These are phyloP conservation scores for Tillandsia fasciculata DNA, from an alignment of 176 grass and related monocot species.

Conservation along the genomic window DNA sequence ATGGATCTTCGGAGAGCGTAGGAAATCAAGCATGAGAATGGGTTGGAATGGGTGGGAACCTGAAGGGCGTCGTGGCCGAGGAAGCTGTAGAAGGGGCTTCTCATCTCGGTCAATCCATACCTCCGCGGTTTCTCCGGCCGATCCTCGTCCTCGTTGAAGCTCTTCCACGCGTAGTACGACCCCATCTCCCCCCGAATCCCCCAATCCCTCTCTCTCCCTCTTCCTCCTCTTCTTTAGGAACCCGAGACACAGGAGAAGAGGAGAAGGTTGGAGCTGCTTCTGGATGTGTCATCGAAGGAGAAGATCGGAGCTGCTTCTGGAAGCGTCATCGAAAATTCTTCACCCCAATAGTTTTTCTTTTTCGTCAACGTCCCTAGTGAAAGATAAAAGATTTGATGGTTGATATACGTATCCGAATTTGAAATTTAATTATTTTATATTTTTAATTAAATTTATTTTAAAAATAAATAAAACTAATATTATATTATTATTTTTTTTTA, in stretches of 20 bases:
- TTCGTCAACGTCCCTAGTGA: too few relatives aligned
- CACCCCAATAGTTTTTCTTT: too few relatives aligned
- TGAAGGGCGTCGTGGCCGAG: constrained; percentile 42
- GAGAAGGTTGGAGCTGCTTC: too few relatives aligned
- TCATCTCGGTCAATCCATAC: constrained; percentile 93
- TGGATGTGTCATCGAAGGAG: not conserved
- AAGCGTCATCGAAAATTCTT: constrained; percentile 1
- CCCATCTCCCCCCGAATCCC: constrained; percentile 24
- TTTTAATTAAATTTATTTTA: too few relatives aligned
- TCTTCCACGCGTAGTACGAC: constrained; percentile 31
- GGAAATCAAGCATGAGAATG: too few relatives aligned
- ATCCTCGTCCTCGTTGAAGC: constrained; percentile 57
- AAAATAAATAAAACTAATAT: too few relatives aligned
- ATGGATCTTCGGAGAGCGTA: too few relatives aligned
- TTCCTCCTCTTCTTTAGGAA: not conserved
- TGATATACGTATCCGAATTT: too few relatives aligned
- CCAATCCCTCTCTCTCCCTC: not conserved
- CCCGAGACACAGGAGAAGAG: too few relatives aligned
- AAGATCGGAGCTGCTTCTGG: constrained; percentile 43
- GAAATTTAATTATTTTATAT: too few relatives aligned
- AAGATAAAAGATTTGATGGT: too few relatives aligned
- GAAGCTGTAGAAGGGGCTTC: constrained; percentile 64
- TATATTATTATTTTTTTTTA: too few relatives aligned
- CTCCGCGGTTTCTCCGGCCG: constrained; percentile 82
- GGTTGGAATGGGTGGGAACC: constrained; percentile 18